Percentiles rank a stretch among this genome's conserved stretches.
phyloP scores from a whole-genome alignment of 768 basidiomycete species.

The Mycena albidolilacea region DNA sequence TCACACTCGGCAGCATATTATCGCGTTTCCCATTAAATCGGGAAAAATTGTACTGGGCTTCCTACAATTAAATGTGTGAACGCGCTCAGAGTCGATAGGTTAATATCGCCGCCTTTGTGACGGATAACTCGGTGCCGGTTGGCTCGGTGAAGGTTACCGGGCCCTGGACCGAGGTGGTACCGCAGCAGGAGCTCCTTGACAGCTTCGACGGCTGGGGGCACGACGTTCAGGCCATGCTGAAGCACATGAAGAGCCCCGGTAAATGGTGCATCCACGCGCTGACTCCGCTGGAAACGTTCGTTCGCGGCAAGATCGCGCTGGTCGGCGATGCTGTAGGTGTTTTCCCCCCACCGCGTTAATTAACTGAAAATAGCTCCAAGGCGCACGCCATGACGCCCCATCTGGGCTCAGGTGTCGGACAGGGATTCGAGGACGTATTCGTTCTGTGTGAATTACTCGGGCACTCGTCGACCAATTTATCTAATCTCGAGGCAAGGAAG shows the following conservation, averaged over 20 bases:
- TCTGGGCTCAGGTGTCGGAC: slow-evolving; percentile 71
- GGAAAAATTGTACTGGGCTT: slow-evolving; percentile 52
- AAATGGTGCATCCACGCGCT: slow-evolving; percentile 70
- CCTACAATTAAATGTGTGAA: background rate
- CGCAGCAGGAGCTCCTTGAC: slow-evolving; percentile 60
- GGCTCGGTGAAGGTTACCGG: slow-evolving; percentile 47
- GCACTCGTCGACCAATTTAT: slow-evolving; percentile 55
- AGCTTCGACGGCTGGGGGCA: slow-evolving; percentile 62
- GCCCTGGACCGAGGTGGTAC: slow-evolving; percentile 60
- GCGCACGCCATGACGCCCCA: slow-evolving; percentile 75
- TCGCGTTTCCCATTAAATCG: slow-evolving; percentile 64
- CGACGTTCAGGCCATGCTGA: slow-evolving; percentile 58
- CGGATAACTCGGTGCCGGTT: slow-evolving; percentile 48
- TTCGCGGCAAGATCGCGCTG: slow-evolving; percentile 62
- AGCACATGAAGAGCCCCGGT: slow-evolving; percentile 59
- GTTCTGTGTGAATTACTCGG: slow-evolving; percentile 61
- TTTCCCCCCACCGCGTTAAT: background rate
- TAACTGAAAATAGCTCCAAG: slow-evolving; percentile 42
- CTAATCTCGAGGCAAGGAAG: slow-evolving; percentile 57
- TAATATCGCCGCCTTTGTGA: slow-evolving; percentile 63
- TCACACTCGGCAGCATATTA: slow-evolving; percentile 59
- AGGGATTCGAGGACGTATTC: slow-evolving; percentile 72
- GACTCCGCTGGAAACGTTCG: slow-evolving; percentile 59
- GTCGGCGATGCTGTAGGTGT: slow-evolving; percentile 67
- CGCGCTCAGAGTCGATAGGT: slow-evolving; percentile 46